Base-by-base conservation (phyloP, 1,284 basidiomycete species). In the Rhodotorula sp. region DNA sequence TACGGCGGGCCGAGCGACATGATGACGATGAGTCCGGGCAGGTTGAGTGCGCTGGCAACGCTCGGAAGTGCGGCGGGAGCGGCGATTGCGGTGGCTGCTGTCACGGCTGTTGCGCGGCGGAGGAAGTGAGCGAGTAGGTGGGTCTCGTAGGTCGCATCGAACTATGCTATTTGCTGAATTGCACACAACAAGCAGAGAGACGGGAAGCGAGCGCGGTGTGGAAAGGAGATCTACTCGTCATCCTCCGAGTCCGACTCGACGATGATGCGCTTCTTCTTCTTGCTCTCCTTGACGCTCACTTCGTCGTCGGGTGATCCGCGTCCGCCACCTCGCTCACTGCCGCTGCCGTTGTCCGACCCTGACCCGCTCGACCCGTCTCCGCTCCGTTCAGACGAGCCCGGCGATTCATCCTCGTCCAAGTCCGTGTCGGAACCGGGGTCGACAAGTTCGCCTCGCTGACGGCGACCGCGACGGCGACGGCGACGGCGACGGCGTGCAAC, bases 241-340 rank as follows among this genome's bases (percentile, higher is more conserved):
- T 31, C 87, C 86, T 9, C 84, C 85, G 65, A 5, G 26, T 72
- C 71, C 40, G 61, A 56, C 30, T 81, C 81, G 22, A 66, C 69
- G 30, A 66, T 72, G 44, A 91, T 90, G 65, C 90, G 84, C 83
- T 96, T 96, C 87, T 96, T 96, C 87, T 96, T 96, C 86, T 96
- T 97, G 52, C 10, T 53, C 65, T 7, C 51, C 47, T 22, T 63
- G 46, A 44, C 40, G 13, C 56, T 30, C 20, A 18, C 62, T 22
- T 26, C 20, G 16, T n/a, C 47, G 40, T 20, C 28, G 52, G 20
- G 26, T 9, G 20, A 20, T 11, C 11, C 50, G 52, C 52, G 28
- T 18, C 28, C 28, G 16, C 15, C 28, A 18, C 16, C 52, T 26
- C 28, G 11, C 40, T 30, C 50, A 37, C 30, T 31, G 31, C 26